Evolutionary conservation across 768 basidiomycete species (phyloP).

Genomic region (Agaricus subrufescens): DNA sequence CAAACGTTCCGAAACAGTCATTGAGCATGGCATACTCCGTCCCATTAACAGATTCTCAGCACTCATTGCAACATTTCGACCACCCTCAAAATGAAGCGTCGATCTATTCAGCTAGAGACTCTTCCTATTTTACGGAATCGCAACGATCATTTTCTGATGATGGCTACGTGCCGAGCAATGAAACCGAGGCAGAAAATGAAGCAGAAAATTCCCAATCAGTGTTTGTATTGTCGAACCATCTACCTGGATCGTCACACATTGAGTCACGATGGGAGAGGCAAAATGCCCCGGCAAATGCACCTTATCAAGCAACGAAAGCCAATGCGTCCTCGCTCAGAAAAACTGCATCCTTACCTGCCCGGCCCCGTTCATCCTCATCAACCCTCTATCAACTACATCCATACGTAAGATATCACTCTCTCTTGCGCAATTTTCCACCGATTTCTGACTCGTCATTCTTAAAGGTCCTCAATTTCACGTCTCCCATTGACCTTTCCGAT

Average conservation of each 20-base stretch:
- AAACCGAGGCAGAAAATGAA: conserved; percentile 29
- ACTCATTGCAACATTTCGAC: conserved; percentile 20
- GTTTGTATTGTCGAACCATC: conserved; percentile 2
- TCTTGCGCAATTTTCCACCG: neutral
- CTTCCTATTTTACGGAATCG: conserved; percentile 6
- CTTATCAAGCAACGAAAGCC: conserved; percentile 5
- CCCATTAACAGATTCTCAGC: conserved; percentile 12
- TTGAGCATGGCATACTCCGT: conserved; percentile 9
- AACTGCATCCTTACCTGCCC: conserved; percentile 13
- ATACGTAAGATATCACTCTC: conserved; percentile 27
- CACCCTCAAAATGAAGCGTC: conserved; percentile 2
- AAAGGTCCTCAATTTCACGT: conserved; percentile 39
- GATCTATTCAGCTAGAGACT: neutral
- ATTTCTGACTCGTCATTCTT: conserved; percentile 1
- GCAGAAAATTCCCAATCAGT: conserved; percentile 20
- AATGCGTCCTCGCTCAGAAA: conserved; percentile 4
- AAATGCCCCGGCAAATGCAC: conserved; percentile 7
- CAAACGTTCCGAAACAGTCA: conserved; percentile 12
- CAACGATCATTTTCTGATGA: conserved; percentile 24
- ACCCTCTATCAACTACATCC: conserved; percentile 30
- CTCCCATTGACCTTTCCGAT: conserved; percentile 37
- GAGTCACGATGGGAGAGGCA: conserved; percentile 9
- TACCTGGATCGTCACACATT: neutral
- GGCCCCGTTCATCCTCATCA: conserved; percentile 3
- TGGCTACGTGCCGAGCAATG: conserved; percentile 33